Base-by-base conservation (phyloP, 2,329 filamentous ascomycete species). In the Neodidymelliopsis sp. region DNA sequence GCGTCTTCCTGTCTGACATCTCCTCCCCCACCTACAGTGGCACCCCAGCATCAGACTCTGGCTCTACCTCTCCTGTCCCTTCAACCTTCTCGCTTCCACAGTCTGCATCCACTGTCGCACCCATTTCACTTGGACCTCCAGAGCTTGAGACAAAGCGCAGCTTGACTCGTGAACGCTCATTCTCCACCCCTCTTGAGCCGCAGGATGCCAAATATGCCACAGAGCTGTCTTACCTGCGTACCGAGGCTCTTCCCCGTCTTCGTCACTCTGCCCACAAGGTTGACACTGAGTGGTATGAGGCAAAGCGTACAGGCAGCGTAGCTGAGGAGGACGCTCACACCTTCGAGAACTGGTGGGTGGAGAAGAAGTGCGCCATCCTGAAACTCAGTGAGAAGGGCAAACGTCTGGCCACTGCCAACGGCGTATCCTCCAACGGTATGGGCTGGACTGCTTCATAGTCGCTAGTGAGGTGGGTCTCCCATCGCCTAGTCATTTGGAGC, bases 161-260 rank as follows among this genome's bases (percentile, higher is more conserved):
- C 33, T 51, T 49, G 18, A 49, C 62, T n/a, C 64, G 66, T 34
- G 62, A 70, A 16, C 60, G 61, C 16, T 70, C 67, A 38, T 70
- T 68, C 60, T 66, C 65, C 10, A 66, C 59, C 9, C 71, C 70
- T 6, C 61, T 67, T 13, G 63, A 73, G 44, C 65, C 68, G n/a
- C 62, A 65, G 44, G 60, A 66, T 28, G 59, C 65, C 30, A 69
- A 71, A 49, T 71, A 68, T 34, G 56, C 56, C n/a, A 61, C 62
- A 3, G 69, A 74, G 59, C 59, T 74, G 25, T 69, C 69, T 13
- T 69, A 75, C 35, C 55, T 78, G 28, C 72, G 72, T 48, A 66
- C 67, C 24, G 68, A 72, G 44, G 65, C 71, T n/a, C 60, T 78
- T 23, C 69, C 74, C 3, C 74, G 76, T 41, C 71, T 80, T 45